These are phyloP conservation scores for Oryza rufipogon DNA, from an alignment of 176 grass and related monocot genomes.

Conservation along the genomic window DNA sequence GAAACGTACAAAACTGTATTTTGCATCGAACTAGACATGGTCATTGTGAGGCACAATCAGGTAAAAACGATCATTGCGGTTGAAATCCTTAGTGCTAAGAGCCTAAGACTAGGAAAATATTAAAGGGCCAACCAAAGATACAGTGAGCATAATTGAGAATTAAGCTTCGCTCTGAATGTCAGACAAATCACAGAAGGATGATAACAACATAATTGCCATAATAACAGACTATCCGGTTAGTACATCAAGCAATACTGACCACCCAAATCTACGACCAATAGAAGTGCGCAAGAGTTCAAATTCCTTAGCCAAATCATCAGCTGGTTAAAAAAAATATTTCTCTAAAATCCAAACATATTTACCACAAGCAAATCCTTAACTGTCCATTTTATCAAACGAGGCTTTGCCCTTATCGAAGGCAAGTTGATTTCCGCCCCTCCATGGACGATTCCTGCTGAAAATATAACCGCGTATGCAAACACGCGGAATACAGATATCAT, in stretches of 20 bases:
- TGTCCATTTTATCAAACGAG: not conserved
- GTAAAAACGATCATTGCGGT: not conserved
- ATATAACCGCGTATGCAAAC: not conserved
- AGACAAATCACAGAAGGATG: not conserved
- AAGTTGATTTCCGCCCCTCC: not conserved
- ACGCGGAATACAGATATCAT: not conserved
- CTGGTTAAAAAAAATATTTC: not conserved
- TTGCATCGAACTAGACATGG: not conserved
- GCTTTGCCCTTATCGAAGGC: not conserved
- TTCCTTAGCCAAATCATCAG: not conserved
- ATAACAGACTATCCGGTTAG: not conserved
- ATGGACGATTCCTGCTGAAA: not conserved
- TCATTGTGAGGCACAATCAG: not conserved
- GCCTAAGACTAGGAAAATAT: not conserved
- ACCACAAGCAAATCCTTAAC: not conserved
- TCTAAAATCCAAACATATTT: not conserved
- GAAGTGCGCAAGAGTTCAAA: not conserved
- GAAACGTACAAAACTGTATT: not conserved
- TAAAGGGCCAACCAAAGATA: not conserved
- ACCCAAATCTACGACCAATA: not conserved
- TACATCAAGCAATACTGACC: not conserved
- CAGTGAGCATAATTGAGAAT: not conserved
- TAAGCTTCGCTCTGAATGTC: not conserved
- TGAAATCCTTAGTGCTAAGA: slow-evolving; percentile 14
- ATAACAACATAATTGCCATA: not conserved